phyloP scores from a whole-genome alignment of 139 green algal genomes.

The Volvox africanus region DNA sequence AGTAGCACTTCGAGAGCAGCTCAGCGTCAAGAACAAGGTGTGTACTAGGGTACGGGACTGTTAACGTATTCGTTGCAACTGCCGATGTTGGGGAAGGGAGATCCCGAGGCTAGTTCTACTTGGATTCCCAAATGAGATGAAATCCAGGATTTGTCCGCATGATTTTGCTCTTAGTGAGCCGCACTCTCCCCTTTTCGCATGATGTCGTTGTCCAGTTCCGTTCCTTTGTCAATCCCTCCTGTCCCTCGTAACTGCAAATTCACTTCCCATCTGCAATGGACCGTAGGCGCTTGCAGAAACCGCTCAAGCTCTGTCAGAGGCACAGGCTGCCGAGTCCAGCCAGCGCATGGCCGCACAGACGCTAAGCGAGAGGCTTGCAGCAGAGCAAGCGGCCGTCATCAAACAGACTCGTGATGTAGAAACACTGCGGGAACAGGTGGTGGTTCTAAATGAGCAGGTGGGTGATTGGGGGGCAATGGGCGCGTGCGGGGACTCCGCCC shows the following conservation, averaged over 20 bases:
- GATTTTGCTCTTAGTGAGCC: too few relatives aligned
- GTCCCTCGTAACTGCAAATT: too few relatives aligned
- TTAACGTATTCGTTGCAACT: too few relatives aligned
- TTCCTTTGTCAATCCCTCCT: too few relatives aligned
- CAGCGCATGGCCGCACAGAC: conserved; percentile 42
- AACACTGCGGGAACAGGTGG: conserved; percentile 33
- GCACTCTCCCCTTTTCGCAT: too few relatives aligned
- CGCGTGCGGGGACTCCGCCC: not conserved
- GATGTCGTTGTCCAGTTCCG: too few relatives aligned
- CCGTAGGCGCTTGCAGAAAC: conserved; percentile 25
- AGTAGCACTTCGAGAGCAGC: conserved; percentile 4
- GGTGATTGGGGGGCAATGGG: too few relatives aligned
- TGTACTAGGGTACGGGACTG: not conserved
- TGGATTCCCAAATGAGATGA: too few relatives aligned
- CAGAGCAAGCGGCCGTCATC: conserved; percentile 37
- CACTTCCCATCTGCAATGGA: too few relatives aligned
- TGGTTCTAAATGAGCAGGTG: conserved; percentile 41
- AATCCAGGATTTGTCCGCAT: too few relatives aligned
- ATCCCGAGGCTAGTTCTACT: too few relatives aligned
- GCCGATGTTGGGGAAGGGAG: too few relatives aligned
- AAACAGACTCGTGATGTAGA: conserved; percentile 21
- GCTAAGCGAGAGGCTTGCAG: conserved; percentile 38
- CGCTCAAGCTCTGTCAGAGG: conserved; percentile 1
- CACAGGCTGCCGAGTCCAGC: conserved; percentile 4
- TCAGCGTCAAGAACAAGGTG: conserved; percentile 26